Conservation (phyloP, 331 rosid species). For the Dryas integrifolia region DNA sequence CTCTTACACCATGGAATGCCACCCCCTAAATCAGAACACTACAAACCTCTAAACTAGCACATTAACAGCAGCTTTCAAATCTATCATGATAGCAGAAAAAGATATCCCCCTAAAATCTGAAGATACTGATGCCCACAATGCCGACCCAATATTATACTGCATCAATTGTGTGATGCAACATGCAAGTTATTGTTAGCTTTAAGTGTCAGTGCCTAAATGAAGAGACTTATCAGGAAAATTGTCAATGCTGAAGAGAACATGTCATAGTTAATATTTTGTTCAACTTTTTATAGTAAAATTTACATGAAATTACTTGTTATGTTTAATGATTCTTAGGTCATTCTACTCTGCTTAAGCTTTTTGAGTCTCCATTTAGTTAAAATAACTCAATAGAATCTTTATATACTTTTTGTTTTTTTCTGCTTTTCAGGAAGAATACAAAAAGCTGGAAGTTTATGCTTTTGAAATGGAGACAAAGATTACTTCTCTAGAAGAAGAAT, state of each 20-base stretch:
- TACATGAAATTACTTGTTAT: neutral
- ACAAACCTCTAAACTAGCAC: no score
- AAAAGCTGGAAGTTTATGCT: constrained; percentile 57
- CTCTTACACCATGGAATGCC: no score
- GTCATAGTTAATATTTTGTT: neutral
- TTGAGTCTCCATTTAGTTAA: neutral
- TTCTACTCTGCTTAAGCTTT: neutral
- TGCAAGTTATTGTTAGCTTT: neutral
- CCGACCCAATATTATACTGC: neutral
- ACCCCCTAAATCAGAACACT: no score
- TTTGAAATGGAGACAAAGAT: constrained; percentile 71
- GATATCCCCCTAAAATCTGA: no score
- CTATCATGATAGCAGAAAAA: no score
- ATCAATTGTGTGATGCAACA: neutral
- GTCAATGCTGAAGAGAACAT: neutral
- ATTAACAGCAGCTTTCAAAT: no score
- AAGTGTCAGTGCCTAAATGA: neutral
- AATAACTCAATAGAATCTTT: neutral
- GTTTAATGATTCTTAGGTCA: neutral
- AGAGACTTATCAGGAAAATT: neutral
- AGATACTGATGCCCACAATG: no score
- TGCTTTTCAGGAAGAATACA: constrained; percentile 66
- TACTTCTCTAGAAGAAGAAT: constrained; percentile 59
- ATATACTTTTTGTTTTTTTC: neutral
- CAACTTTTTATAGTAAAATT: neutral